Percentiles rank a stretch among this genome's conserved stretches.
These are phyloP conservation scores for Bipolaris gigantea DNA, from an alignment of 2,329 filamentous ascomycete species.

Conservation along the genomic window DNA sequence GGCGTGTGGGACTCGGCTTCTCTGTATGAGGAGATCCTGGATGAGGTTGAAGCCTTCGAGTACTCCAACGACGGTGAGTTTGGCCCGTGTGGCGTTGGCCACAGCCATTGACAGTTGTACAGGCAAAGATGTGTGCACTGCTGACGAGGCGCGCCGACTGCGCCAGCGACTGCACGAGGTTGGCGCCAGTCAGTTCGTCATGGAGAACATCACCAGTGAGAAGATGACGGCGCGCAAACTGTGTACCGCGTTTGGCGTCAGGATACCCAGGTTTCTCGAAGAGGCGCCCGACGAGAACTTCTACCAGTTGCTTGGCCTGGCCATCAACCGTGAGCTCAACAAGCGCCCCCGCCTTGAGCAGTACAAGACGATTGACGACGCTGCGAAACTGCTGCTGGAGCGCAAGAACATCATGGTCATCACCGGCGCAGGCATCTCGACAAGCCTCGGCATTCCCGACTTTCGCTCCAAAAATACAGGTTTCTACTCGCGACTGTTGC, in stretches of 20 bases:
- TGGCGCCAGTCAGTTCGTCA: constrained; percentile 77
- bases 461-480: constrained; percentile 93
- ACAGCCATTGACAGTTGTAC: constrained; percentile 14
- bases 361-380: constrained; percentile 88
- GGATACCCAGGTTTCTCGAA: constrained; percentile 72
- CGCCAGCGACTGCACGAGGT: constrained; percentile 72
- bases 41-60: constrained; percentile 36
- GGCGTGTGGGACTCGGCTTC: constrained; percentile 38
- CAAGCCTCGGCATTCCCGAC: constrained; percentile 93
- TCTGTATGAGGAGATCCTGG: constrained; percentile 40
- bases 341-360: constrained; percentile 77
- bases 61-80: constrained; percentile 29
- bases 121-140: constrained; percentile 38
- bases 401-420: constrained; percentile 87
- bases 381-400: constrained; percentile 71
- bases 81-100: background rate
- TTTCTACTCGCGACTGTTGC: constrained; percentile 81
- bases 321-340: constrained; percentile 76
- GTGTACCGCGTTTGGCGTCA: constrained; percentile 81
- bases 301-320: constrained; percentile 73
- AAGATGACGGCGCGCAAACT: constrained; percentile 78
- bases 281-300: constrained; percentile 73
- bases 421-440: constrained; percentile 95
- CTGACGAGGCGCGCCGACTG: constrained; percentile 64
- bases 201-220: constrained; percentile 58